phyloP scores from a whole-genome alignment of 768 basidiomycete species.

The Rhodosporidiobolus odoratus region DNA sequence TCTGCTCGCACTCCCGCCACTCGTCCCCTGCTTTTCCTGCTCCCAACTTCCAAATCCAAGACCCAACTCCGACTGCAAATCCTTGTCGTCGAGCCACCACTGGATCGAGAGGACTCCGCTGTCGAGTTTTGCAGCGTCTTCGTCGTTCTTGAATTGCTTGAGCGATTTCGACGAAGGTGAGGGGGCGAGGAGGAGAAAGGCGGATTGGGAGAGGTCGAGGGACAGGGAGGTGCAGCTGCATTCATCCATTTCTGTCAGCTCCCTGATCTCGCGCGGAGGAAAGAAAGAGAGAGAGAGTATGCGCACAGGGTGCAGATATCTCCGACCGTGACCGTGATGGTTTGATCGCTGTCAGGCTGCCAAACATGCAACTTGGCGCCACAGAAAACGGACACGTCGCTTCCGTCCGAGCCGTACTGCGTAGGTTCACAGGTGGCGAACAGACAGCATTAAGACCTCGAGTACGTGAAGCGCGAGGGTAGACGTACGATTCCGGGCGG shows the following conservation, averaged over 20 bases:
- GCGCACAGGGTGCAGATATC: constrained; percentile 5
- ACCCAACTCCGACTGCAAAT: not conserved
- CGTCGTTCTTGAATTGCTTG: not conserved
- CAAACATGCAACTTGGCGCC: not conserved
- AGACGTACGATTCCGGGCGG: not conserved
- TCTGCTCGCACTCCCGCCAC: no score
- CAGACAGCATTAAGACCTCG: no score
- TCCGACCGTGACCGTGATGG: not conserved
- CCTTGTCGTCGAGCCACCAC: not conserved
- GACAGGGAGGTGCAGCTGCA: not conserved
- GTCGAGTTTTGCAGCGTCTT: not conserved
- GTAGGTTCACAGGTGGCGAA: not conserved
- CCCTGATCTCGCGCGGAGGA: not conserved
- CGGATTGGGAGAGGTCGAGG: constrained; percentile 8
- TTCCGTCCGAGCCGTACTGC: constrained; percentile 10
- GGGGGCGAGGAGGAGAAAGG: not conserved
- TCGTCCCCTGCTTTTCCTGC: not conserved
- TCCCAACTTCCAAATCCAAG: not conserved
- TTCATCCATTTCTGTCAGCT: no score
- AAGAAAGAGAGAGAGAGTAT: no score
- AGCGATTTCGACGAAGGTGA: not conserved
- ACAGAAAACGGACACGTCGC: not conserved
- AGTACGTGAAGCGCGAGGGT: not conserved
- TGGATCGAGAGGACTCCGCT: not conserved
- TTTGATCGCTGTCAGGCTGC: constrained; percentile 5